These are phyloP conservation scores for Scleromitrula shiraiana DNA, from an alignment of 2,329 filamentous ascomycete genomes.

Conservation along the genomic window DNA sequence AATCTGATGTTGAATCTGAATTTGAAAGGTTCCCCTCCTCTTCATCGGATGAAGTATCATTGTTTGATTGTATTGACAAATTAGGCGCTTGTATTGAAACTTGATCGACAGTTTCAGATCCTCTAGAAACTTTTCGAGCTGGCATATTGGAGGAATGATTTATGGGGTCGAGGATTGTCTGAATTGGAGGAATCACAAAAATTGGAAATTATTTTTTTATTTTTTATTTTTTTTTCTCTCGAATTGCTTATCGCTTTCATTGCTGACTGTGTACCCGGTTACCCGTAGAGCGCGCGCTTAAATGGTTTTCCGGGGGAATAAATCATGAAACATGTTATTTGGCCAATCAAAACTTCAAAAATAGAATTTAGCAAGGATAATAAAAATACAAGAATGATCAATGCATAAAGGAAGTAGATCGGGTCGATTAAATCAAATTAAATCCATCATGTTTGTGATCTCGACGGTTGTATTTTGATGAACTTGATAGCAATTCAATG, in stretches of 20 bases:
- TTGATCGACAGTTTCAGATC: conserved; percentile 1
- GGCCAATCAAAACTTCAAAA: too few species aligned
- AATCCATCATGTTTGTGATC: too few species aligned
- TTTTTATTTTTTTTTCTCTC: neutral
- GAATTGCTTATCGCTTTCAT: neutral
- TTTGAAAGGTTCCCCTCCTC: neutral
- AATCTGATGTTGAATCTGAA: conserved; percentile 3
- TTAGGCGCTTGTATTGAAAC: conserved; percentile 4
- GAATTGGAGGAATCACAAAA: too few species aligned
- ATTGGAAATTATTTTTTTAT: neutral
- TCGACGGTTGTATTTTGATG: too few species aligned
- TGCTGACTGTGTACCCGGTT: conserved; percentile 7
- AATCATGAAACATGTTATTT: too few species aligned
- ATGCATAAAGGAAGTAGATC: too few species aligned
- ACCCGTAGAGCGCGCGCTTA: too few species aligned
- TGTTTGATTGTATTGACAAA: neutral
- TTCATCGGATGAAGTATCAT: conserved; percentile 5
- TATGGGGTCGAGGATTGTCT: neutral
- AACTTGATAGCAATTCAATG: too few species aligned
- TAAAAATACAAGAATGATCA: too few species aligned
- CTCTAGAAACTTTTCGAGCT: neutral
- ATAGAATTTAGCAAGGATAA: too few species aligned
- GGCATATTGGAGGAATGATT: neutral
- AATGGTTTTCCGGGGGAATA: too few species aligned
- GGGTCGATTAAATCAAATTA: too few species aligned